phyloP scores from a whole-genome alignment of 768 basidiomycete genomes.

The Amanita rimosa region DNA sequence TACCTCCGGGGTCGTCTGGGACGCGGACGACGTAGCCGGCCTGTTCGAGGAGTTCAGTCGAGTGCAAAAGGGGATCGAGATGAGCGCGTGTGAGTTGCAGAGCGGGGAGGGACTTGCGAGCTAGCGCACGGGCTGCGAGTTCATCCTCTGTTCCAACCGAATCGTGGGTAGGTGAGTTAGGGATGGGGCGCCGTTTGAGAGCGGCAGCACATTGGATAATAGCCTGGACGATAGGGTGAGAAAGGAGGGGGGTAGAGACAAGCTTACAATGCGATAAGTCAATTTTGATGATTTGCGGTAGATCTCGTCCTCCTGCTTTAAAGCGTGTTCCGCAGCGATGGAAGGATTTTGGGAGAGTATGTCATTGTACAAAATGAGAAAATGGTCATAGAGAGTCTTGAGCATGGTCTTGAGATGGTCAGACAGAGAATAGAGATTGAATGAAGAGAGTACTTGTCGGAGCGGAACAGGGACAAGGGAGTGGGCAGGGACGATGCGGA shows the following conservation, averaged over 20 bases:
- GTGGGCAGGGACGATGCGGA: conserved; percentile 53
- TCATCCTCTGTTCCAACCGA: conserved; percentile 75
- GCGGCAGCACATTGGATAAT: conserved; percentile 39
- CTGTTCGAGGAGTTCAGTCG: conserved; percentile 39
- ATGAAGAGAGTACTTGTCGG: conserved; percentile 32
- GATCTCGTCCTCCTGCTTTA: conserved; percentile 72
- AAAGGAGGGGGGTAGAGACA: neutral
- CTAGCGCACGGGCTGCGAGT: conserved; percentile 41
- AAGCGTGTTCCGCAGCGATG: conserved; percentile 67
- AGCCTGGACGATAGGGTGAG: conserved; percentile 23
- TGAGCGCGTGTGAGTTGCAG: conserved; percentile 40
- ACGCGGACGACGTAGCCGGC: conserved; percentile 68
- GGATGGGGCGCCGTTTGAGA: conserved; percentile 38
- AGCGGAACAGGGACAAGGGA: conserved; percentile 67
- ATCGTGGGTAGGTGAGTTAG: conserved; percentile 46
- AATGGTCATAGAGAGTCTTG: conserved; percentile 65
- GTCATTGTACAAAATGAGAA: conserved; percentile 50
- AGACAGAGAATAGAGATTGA: conserved; percentile 8
- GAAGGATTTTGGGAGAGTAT: conserved; percentile 43
- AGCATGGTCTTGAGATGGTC: conserved; percentile 47
- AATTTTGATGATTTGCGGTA: conserved; percentile 64
- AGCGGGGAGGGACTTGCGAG: conserved; percentile 38
- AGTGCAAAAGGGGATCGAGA: conserved; percentile 50
- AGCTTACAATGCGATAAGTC: conserved; percentile 73
- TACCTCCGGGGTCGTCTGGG: conserved; percentile 57